Base-by-base conservation (phyloP, 2,329 filamentous ascomycete species). In the Trichophyton verrucosum region DNA sequence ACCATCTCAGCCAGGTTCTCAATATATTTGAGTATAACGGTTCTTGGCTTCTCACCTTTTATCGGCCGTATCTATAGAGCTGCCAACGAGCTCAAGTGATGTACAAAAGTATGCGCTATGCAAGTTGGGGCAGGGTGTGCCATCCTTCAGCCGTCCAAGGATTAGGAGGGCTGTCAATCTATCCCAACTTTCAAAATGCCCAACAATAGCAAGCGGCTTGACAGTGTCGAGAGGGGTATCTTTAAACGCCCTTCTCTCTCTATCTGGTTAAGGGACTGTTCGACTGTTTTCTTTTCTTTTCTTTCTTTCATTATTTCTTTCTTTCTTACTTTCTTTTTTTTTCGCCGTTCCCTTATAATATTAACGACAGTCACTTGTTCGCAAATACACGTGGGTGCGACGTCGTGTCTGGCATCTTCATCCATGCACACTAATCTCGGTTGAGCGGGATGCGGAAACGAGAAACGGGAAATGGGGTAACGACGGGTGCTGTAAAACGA, bases 61-160 rank as follows among this genome's bases (percentile, higher is more conserved):
- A 55, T 55, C 49, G 49, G 49, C 49, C 49, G 49, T 55, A 36
- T 55, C 49, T 55, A 24, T 17, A 24, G 15, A 55, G 49, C 49
- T n/a, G 24, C 13, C 49, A 17, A n/a, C 49, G 20, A 55, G 49
- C 27, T 55, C 49, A 55, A 15, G 33, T 55, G 27, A 55, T 55
- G 27, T 33, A 55, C 30, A 36, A 36, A 30, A 55, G 20, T 36
- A 36, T 36, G 27, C 27, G 30, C 15, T 9, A 33, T 55, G 49
- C 49, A 36, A 8, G 49, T 17, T 36, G 17, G 27, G 8, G 49
- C 49, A 55, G 30, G 27, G 49, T 17, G 27, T 55, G n/a, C 22
- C 49, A 55, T 55, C 49, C 49, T 55, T 36, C 49, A 55, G 24
- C 20, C 49, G n/a, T n/a, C 17, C 49, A 55, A 27, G 24, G 49